Evolutionary conservation across 106 monocot species (phyloP).

Genomic region (Amphibolis antarctica): DNA sequence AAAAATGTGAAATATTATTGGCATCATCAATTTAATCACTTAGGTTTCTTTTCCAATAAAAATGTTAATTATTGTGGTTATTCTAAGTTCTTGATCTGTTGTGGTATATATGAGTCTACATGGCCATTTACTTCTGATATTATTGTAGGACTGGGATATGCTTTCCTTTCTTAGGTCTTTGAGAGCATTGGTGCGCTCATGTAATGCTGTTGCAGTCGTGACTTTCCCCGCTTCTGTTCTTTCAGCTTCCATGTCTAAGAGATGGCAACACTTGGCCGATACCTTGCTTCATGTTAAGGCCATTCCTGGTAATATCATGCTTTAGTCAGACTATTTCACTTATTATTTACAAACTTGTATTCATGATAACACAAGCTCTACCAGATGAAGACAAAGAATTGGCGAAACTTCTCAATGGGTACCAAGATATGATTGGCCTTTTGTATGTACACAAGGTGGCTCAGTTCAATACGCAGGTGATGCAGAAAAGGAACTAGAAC

Average conservation of each 20-base stretch:
- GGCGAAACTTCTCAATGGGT: slow-evolving; percentile 84
- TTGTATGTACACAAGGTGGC: slow-evolving; percentile 91
- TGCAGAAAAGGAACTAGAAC: neutral
- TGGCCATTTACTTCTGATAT: neutral
- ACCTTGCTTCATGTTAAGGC: slow-evolving; percentile 78
- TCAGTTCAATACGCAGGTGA: slow-evolving; percentile 71
- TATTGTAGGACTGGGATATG: slow-evolving; percentile 93
- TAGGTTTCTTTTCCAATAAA: no score
- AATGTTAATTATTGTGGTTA: no score
- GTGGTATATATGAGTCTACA: neutral
- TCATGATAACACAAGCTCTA: neutral
- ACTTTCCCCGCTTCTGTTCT: slow-evolving; percentile 75
- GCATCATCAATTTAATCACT: no score
- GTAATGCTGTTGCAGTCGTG: slow-evolving; percentile 79
- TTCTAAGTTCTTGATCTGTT: no score
- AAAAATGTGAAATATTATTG: no score
- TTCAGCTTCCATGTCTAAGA: slow-evolving; percentile 50
- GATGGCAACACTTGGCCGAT: slow-evolving; percentile 98
- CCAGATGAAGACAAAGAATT: slow-evolving; percentile 93
- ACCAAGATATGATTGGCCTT: slow-evolving; percentile 96
- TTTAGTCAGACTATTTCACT: neutral
- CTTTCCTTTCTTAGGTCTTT: slow-evolving; percentile 79
- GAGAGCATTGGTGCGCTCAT: slow-evolving; percentile 68
- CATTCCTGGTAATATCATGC: slow-evolving; percentile 47
- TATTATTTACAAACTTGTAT: neutral